These are phyloP conservation scores for Neopestalotiopsis sp. DNA, from an alignment of 2,329 filamentous ascomycete species.

Conservation along the genomic window DNA sequence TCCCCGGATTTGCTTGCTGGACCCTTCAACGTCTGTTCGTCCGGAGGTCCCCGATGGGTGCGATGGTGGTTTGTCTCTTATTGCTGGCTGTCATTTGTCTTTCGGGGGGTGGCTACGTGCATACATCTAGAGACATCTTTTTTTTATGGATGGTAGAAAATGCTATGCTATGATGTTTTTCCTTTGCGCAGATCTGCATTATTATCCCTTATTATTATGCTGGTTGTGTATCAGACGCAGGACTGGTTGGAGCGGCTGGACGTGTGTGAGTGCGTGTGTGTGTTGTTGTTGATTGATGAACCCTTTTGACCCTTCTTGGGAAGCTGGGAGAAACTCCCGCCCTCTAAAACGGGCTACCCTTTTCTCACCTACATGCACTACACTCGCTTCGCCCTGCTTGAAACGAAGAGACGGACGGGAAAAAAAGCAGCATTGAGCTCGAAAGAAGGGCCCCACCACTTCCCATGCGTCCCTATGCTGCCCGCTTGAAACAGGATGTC, in stretches of 20 bases:
- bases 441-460: slow-evolving; percentile 12
- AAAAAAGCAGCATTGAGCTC: slow-evolving; percentile 4
- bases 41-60: background rate
- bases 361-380: background rate
- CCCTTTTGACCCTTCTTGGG: slow-evolving; percentile 4
- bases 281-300: background rate
- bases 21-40: background rate
- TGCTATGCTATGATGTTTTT: background rate
- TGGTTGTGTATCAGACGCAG: background rate
- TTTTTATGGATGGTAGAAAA: background rate
- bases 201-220: background rate
- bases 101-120: background rate
- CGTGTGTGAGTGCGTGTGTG: too few relatives aligned
- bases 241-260: background rate
- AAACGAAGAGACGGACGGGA: slow-evolving; percentile 3
- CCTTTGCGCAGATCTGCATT: background rate
- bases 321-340: background rate
- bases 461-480: background rate
- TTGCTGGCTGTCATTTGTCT: background rate
- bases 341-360: background rate
- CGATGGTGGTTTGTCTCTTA: too few relatives aligned
- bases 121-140: background rate
- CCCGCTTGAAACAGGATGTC: slow-evolving; percentile 12
- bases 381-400: slow-evolving; percentile 12
- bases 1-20: slow-evolving; percentile 1